Conservation (phyloP, 495 filamentous ascomycete species). For the Penicillium pancosmium region DNA sequence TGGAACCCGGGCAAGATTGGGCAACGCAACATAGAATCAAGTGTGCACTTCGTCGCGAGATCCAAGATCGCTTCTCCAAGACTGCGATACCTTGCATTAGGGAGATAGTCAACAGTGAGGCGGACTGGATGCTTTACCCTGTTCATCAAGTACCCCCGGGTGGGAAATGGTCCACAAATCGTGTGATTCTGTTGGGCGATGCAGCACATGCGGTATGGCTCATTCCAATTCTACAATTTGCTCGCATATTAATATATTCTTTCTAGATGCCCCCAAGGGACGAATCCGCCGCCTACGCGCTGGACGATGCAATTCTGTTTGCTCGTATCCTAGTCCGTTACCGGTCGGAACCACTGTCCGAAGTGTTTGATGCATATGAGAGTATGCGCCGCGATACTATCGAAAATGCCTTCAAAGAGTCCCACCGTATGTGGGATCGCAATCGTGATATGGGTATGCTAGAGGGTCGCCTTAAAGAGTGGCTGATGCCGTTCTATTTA, state of each 20-base stretch:
- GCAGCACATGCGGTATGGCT: slow-evolving; percentile 61
- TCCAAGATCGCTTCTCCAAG: slow-evolving; percentile 47
- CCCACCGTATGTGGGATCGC: slow-evolving; percentile 45
- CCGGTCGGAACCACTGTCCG: slow-evolving; percentile 38
- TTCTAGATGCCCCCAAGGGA: slow-evolving; percentile 62
- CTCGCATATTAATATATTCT: slow-evolving; percentile 10
- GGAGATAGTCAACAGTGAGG: slow-evolving; percentile 48
- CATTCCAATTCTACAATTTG: neutral
- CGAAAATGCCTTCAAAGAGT: slow-evolving; percentile 54
- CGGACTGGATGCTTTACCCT: slow-evolving; percentile 61
- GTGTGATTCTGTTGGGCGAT: slow-evolving; percentile 57
- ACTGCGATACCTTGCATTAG: slow-evolving; percentile 49
- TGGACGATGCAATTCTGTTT: slow-evolving; percentile 63
- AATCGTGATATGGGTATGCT: slow-evolving; percentile 45
- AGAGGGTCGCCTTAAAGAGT: slow-evolving; percentile 43
- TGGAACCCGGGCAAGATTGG: slow-evolving; percentile 52
- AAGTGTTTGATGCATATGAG: slow-evolving; percentile 57
- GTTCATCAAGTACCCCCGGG: slow-evolving; percentile 57
- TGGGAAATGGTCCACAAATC: slow-evolving; percentile 53
- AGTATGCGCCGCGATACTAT: slow-evolving; percentile 51
- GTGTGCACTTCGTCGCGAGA: slow-evolving; percentile 42
- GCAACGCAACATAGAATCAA: slow-evolving; percentile 44
- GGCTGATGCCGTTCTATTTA: slow-evolving; percentile 39
- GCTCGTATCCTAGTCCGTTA: slow-evolving; percentile 48
- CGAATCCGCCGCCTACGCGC: slow-evolving; percentile 61